Conservation (phyloP, 441 rosid species). For the Pelargonium australe region DNA sequence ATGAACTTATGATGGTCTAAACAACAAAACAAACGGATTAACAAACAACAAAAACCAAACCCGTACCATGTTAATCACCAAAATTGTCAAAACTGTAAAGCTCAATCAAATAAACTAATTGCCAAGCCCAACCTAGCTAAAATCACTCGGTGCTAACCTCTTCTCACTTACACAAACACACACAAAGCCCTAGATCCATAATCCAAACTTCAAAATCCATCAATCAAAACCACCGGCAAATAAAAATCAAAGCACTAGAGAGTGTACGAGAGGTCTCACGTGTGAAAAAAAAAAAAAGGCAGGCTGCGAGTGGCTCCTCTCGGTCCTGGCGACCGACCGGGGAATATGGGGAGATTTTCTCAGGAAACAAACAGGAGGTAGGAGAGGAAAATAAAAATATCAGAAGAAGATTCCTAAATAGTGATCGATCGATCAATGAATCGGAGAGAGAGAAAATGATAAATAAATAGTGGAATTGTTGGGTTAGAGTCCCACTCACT, state of each 20-base stretch:
- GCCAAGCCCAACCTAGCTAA: not conserved
- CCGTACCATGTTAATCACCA: not conserved
- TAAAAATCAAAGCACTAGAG: not conserved
- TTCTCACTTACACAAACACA: not conserved
- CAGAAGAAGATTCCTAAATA: not conserved
- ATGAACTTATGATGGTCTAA: not conserved
- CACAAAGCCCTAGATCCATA: constrained; percentile 5
- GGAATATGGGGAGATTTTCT: not conserved
- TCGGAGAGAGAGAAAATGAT: not conserved
- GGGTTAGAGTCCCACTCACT: not conserved
- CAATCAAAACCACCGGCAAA: not conserved
- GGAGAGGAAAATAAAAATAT: not conserved
- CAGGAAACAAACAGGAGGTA: constrained; percentile 1
- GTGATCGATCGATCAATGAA: constrained; percentile 3
- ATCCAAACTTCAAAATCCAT: not conserved
- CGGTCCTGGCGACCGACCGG: not conserved
- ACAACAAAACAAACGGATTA: not conserved
- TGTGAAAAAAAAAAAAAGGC: not conserved
- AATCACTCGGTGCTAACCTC: not conserved
- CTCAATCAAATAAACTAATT: not conserved
- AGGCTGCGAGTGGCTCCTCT: not conserved
- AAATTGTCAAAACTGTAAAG: not conserved
- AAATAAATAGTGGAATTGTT: not conserved
- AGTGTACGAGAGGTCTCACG: constrained; percentile 1
- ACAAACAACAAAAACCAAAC: not conserved